Evolutionary conservation across 495 filamentous ascomycete species (phyloP).

Genomic region (Aspergillus avenaceus): DNA sequence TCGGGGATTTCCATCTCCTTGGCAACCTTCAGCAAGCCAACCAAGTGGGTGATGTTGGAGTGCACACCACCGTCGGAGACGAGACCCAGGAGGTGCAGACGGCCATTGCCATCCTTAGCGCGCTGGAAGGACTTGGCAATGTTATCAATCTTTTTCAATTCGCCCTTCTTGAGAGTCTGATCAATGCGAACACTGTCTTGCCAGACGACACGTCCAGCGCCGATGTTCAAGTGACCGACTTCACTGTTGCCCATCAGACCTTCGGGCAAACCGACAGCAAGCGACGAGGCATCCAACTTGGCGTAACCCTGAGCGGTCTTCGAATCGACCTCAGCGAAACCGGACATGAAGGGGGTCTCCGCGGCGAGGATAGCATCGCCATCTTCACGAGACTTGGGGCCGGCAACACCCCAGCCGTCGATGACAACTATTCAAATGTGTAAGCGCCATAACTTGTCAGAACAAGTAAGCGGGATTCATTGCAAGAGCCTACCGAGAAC

Average conservation of each 20-base stretch:
- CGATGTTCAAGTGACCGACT: slow-evolving; percentile 97
- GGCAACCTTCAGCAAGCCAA: slow-evolving; percentile 79
- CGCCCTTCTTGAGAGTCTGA: slow-evolving; percentile 84
- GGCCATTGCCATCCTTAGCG: slow-evolving; percentile 85
- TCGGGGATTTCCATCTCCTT: slow-evolving; percentile 83
- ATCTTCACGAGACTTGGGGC: slow-evolving; percentile 67
- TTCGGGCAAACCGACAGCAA: slow-evolving; percentile 92
- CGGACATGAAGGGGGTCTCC: slow-evolving; percentile 87
- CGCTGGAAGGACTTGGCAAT: slow-evolving; percentile 71
- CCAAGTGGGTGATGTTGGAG: slow-evolving; percentile 88
- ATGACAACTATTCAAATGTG: slow-evolving; percentile 68
- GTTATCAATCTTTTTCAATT: slow-evolving; percentile 72
- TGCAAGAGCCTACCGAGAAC: slow-evolving; percentile 69
- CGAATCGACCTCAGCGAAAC: slow-evolving; percentile 56
- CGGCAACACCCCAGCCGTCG: slow-evolving; percentile 94
- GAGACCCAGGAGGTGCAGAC: slow-evolving; percentile 85
- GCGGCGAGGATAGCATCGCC: slow-evolving; percentile 94
- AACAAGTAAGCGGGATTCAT: slow-evolving; percentile 4
- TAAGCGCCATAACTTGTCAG: slow-evolving; percentile 20
- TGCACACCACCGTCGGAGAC: slow-evolving; percentile 96
- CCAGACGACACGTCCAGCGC: slow-evolving; percentile 96
- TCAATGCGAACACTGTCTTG: slow-evolving; percentile 99
- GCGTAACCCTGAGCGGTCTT: slow-evolving; percentile 74
- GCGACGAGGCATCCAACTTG: slow-evolving; percentile 89
- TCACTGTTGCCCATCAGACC: slow-evolving; percentile 99